phyloP scores from a whole-genome alignment of 192 early-diverging fungal genomes.

The Ambispora gerdemannii region DNA sequence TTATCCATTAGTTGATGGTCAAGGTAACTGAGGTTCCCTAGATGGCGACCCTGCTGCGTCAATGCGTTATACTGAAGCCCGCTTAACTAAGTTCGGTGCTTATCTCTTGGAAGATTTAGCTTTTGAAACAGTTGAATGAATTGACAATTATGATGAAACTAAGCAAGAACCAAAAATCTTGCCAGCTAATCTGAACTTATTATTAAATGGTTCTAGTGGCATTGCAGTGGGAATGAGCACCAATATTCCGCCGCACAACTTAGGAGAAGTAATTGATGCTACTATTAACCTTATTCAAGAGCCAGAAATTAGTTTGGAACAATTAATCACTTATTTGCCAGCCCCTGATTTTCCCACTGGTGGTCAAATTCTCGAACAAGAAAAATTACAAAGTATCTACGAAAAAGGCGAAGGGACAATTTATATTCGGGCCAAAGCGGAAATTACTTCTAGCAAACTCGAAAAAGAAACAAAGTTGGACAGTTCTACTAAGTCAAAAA shows the following conservation, averaged over 20 bases:
- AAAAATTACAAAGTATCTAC: not conserved
- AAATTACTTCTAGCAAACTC: constrained; percentile 4
- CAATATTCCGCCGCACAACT: constrained; percentile 7
- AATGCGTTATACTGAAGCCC: constrained; percentile 18
- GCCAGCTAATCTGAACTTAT: not conserved
- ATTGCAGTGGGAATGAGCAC: constrained; percentile 18
- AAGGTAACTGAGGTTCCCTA: constrained; percentile 12
- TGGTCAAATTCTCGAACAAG: constrained; percentile 7
- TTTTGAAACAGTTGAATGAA: constrained; percentile 6
- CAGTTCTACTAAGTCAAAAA: not conserved
- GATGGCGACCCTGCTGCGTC: constrained; percentile 4
- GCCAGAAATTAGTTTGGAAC: not conserved
- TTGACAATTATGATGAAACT: not conserved
- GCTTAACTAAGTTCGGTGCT: constrained; percentile 9
- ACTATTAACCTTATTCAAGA: constrained; percentile 1
- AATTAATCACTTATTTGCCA: not conserved
- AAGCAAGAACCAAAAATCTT: constrained; percentile 5
- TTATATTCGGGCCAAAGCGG: constrained; percentile 2
- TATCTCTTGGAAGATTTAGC: constrained; percentile 9
- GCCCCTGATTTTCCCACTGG: constrained; percentile 17
- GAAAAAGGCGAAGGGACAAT: constrained; percentile 19
- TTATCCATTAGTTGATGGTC: constrained; percentile 6
- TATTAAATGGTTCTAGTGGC: constrained; percentile 11
- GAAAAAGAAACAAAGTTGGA: too few species aligned
- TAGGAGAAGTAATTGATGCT: constrained; percentile 10